phyloP scores from a whole-genome alignment of 495 filamentous ascomycete species.

The Talaromyces stipitatus region DNA sequence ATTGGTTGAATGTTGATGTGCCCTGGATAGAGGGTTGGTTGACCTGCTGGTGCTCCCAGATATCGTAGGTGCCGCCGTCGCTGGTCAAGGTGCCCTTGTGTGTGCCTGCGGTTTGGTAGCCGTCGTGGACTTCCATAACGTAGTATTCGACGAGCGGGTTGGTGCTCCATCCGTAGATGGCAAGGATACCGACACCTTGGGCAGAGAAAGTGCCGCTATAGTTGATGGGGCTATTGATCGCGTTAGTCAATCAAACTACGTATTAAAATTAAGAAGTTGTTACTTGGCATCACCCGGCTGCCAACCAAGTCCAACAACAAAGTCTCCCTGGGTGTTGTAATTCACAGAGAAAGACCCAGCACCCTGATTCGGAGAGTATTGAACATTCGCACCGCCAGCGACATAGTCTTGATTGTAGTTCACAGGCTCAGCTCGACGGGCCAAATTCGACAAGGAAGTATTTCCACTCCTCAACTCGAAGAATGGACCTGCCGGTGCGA shows the following conservation, averaged over 20 bases:
- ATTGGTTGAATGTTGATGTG: conserved; percentile 55
- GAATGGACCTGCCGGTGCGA: too few species aligned
- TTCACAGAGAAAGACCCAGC: conserved; percentile 45
- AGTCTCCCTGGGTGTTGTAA: conserved; percentile 50
- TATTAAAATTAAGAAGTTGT: conserved; percentile 2
- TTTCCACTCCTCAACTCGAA: background rate
- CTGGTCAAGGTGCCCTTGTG: conserved; percentile 47
- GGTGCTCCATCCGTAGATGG: conserved; percentile 57
- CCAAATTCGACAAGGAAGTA: background rate
- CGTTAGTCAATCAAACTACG: background rate
- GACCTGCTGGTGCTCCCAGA: conserved; percentile 50
- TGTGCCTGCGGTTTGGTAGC: conserved; percentile 36
- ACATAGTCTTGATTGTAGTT: conserved; percentile 57
- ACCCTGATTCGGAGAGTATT: conserved; percentile 44
- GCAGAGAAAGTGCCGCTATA: conserved; percentile 50
- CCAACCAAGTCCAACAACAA: conserved; percentile 59
- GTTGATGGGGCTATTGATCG: conserved; percentile 37
- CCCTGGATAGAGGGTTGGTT: conserved; percentile 56
- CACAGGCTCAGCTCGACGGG: conserved; percentile 22
- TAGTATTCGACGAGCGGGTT: conserved; percentile 60
- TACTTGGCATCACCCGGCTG: conserved; percentile 41
- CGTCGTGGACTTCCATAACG: conserved; percentile 52
- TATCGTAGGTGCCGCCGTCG: conserved; percentile 59
- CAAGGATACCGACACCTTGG: conserved; percentile 41
- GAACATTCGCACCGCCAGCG: conserved; percentile 35